phyloP scores from a whole-genome alignment of 2,329 filamentous ascomycete genomes.

The Aurifilum marmelostoma region DNA sequence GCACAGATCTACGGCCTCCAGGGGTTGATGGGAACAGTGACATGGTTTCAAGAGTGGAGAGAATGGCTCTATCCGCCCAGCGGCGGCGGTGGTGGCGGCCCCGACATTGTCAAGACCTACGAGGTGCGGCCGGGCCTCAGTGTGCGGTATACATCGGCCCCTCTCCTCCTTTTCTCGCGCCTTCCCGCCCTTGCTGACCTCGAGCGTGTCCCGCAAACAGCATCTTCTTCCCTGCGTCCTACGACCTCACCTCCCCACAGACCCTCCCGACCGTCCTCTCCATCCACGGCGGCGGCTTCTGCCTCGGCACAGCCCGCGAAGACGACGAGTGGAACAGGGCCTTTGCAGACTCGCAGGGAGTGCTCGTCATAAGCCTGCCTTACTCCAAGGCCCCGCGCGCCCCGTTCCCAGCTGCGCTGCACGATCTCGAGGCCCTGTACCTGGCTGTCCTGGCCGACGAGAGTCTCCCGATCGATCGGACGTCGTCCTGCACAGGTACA shows the following conservation, averaged over 20 bases:
- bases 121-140: constrained; percentile 14
- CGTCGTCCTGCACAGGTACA: not conserved
- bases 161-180: not conserved
- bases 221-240: constrained; percentile 46
- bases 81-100: constrained; percentile 12
- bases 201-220: constrained; percentile 28
- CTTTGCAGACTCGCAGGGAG: constrained; percentile 44
- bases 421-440: constrained; percentile 51
- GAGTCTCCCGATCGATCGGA: constrained; percentile 49
- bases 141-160: constrained; percentile 17
- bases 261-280: constrained; percentile 50
- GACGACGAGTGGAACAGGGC: constrained; percentile 52
- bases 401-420: constrained; percentile 48
- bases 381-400: constrained; percentile 51
- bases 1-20: constrained; percentile 22
- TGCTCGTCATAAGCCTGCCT: constrained; percentile 52
- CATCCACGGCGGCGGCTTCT: constrained; percentile 57
- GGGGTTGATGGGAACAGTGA: constrained; percentile 13
- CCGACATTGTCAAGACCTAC: constrained; percentile 25
- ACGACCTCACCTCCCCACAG: constrained; percentile 37
- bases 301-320: constrained; percentile 45
- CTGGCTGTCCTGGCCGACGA: constrained; percentile 47
- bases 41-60: constrained; percentile 24
- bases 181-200: not conserved
- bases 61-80: constrained; percentile 24